Evolutionary conservation across 2,329 filamentous ascomycete species (phyloP).

Genomic region (Aspergillus tanneri): DNA sequence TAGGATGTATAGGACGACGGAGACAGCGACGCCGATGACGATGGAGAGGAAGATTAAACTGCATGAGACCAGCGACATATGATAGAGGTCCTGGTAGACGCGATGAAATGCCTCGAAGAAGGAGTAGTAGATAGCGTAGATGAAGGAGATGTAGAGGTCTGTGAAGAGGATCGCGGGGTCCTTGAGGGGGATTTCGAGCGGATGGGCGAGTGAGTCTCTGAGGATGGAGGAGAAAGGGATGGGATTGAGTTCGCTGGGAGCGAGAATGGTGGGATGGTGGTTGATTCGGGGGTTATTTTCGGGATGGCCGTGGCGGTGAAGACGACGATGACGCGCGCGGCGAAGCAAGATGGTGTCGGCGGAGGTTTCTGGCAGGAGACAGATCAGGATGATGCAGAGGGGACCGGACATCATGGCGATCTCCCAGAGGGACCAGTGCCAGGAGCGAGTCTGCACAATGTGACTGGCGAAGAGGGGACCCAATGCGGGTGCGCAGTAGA

Average conservation of each 20-base stretch:
- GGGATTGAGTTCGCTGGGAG: background rate
- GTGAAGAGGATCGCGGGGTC: constrained; percentile 64
- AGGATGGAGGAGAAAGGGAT: background rate
- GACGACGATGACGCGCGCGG: constrained; percentile 1
- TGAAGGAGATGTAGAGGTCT: constrained; percentile 62
- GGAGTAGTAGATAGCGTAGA: constrained; percentile 52
- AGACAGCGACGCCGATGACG: constrained; percentile 40
- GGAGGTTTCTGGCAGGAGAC: constrained; percentile 53
- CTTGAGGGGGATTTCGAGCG: constrained; percentile 8
- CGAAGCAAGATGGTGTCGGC: constrained; percentile 2
- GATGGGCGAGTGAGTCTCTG: background rate
- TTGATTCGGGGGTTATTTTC: background rate
- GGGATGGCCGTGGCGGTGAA: background rate
- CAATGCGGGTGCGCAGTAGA: constrained; percentile 54
- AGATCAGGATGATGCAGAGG: constrained; percentile 59
- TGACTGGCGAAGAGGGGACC: constrained; percentile 36
- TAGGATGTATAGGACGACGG: background rate
- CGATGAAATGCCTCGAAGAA: constrained; percentile 68
- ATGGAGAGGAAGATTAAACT: constrained; percentile 63
- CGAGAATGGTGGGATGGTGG: background rate
- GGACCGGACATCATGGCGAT: constrained; percentile 62
- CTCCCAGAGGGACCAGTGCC: constrained; percentile 61
- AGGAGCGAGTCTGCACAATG: constrained; percentile 32
- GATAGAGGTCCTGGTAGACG: constrained; percentile 60
- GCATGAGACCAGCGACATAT: constrained; percentile 58